Percentiles rank a stretch among this genome's conserved stretches.
phyloP scores from a whole-genome alignment of 208 protist species.

The Leishmania mexicana region DNA sequence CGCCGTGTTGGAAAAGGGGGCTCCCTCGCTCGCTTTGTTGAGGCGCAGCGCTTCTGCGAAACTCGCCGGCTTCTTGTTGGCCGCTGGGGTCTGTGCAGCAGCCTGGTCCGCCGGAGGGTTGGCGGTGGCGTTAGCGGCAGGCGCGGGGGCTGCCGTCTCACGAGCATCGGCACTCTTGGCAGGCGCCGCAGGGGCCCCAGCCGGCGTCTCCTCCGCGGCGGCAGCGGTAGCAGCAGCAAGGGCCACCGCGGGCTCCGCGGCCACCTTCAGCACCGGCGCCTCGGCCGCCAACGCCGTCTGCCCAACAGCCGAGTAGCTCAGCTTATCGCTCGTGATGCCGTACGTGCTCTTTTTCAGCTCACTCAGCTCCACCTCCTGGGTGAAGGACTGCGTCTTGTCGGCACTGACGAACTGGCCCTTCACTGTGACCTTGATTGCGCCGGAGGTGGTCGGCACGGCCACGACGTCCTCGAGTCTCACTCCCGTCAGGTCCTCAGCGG shows the following conservation, averaged over 20 bases:
- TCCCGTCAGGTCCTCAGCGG: slow-evolving; percentile 22
- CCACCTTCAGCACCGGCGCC: slow-evolving; percentile 11
- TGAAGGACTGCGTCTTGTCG: slow-evolving; percentile 40
- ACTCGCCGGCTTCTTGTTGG: slow-evolving; percentile 42
- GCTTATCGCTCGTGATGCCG: slow-evolving; percentile 57
- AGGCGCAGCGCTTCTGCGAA: slow-evolving; percentile 53
- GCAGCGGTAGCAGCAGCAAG: neutral
- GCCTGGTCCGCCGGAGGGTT: neutral
- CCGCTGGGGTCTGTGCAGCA: neutral
- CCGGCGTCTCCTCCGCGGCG: neutral
- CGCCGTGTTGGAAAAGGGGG: slow-evolving; percentile 24
- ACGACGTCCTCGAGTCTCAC: slow-evolving; percentile 45
- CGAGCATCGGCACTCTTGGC: slow-evolving; percentile 1
- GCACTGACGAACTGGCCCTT: slow-evolving; percentile 30
- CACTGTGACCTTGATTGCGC: slow-evolving; percentile 45
- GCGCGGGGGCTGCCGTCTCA: neutral
- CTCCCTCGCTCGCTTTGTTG: slow-evolving; percentile 27
- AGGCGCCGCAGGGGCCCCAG: neutral
- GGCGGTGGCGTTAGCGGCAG: neutral
- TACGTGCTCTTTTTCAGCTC: slow-evolving; percentile 52
- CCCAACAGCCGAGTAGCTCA: slow-evolving; percentile 27
- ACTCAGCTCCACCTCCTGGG: slow-evolving; percentile 64
- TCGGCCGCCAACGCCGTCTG: slow-evolving; percentile 7
- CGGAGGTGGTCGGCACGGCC: slow-evolving; percentile 27
- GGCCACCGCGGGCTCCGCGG: neutral